These are phyloP conservation scores for Alternaria gansuensis DNA, from an alignment of 2,329 filamentous ascomycete species.

Conservation along the genomic window DNA sequence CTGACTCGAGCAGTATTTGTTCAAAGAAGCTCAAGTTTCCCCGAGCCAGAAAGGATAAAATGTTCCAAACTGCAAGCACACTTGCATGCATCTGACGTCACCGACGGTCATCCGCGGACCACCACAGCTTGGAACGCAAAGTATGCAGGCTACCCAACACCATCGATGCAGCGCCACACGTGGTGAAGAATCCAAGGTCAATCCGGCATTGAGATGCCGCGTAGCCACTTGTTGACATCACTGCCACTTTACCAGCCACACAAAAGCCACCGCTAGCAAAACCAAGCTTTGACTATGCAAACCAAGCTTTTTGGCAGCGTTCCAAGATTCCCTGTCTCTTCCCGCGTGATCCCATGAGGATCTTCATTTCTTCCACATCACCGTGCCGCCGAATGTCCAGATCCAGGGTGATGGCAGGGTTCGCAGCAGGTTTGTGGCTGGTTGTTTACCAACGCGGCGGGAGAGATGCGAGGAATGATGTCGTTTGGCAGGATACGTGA, in stretches of 20 bases:
- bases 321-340: conserved; percentile 24
- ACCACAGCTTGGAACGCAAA: neutral
- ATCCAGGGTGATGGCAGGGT: conserved; percentile 25
- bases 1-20: neutral
- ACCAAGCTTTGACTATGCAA: conserved; percentile 27
- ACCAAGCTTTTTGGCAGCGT: conserved; percentile 40
- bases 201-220: conserved; percentile 8
- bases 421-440: conserved; percentile 46
- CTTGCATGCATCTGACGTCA: conserved; percentile 12
- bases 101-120: neutral
- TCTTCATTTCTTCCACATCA: conserved; percentile 19
- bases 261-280: conserved; percentile 31
- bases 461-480: conserved; percentile 29
- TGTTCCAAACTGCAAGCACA: neutral
- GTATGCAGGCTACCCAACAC: conserved; percentile 1
- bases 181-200: conserved; percentile 13
- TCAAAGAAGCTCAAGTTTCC: neutral
- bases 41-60: neutral
- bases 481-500: conserved; percentile 15
- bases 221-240: conserved; percentile 28
- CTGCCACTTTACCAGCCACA: conserved; percentile 17
- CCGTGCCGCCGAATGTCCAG: conserved; percentile 4
- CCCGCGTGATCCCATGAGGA: conserved; percentile 20
- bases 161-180: conserved; percentile 3
- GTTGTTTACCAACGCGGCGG: conserved; percentile 20